Base-by-base conservation (phyloP, 1,284 basidiomycete species). In the Austropuccinia psidii region DNA sequence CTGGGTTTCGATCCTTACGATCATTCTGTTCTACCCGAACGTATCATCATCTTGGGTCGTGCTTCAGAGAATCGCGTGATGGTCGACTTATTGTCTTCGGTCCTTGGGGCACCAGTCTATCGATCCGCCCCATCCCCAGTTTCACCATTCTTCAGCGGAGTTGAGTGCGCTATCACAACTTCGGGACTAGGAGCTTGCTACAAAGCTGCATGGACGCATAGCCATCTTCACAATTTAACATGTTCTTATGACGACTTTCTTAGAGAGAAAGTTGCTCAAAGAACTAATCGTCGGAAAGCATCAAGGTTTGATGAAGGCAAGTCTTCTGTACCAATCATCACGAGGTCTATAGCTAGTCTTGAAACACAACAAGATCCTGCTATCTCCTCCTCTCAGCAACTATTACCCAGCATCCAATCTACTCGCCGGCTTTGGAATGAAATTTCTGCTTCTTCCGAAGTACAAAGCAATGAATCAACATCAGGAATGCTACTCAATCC, bases 1-100 rank as follows among this genome's bases (percentile, higher is more conserved):
- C 67, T 70, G 13, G 67, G 55, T 15, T 70, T 70, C 41, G 47
- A 70, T 29, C 67, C 67, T 33, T 70, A 60, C 29, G 67, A 70
- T n/a, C 67, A 50, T 61, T 58, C 54, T 24, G 52, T 70, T 61
- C 67, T 70, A 24, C 67, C 67, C 5, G 47, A 37, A 13, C 54
- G 67, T 17, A 39, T 70, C 50, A 50, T 70, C 50, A 55, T 39
- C 41, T 49, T 60, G 35, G 67, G 67, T 4, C 8, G 60, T 47
- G 67, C 67, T 35, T 47, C 55, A 49, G 43, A 45, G 24, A 70
- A 45, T 45, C 67, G 55, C 39, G 67, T 70, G 41, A 60, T 70
- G 55, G 31, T 70, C 37, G 67, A 70, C 8, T 19, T 70, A 55
- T 37, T 70, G 15, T 58, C 67, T 24, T 70, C 67, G 21, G 50